Evolutionary conservation across 2,329 filamentous ascomycete species (phyloP).

Genomic region (Trichoderma sp.): DNA sequence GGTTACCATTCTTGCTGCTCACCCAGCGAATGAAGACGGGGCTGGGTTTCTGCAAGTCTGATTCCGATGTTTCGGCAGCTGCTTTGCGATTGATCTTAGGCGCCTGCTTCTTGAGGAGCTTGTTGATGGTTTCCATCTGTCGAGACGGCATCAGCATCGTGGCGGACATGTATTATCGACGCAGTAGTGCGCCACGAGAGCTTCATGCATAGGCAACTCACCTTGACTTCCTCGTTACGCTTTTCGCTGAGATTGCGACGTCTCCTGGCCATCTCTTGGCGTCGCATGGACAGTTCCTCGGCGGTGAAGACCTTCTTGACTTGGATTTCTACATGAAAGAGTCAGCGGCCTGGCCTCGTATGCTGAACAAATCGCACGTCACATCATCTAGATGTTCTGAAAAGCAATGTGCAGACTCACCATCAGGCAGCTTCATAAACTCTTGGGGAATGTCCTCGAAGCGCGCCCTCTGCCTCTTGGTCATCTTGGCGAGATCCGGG

Average conservation of each 20-base stretch:
- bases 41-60: conserved; percentile 53
- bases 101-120: conserved; percentile 82
- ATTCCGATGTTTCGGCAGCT: conserved; percentile 54
- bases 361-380: not conserved
- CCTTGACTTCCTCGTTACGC: conserved; percentile 66
- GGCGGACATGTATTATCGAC: not conserved
- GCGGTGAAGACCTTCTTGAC: conserved; percentile 64
- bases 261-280: conserved; percentile 63
- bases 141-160: conserved; percentile 18
- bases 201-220: conserved; percentile 35
- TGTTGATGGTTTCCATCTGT: conserved; percentile 89
- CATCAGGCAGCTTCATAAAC: conserved; percentile 63
- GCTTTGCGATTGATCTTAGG: conserved; percentile 68
- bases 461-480: conserved; percentile 60
- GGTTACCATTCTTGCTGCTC: conserved; percentile 65
- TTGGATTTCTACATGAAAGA: conserved; percentile 57
- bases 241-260: conserved; percentile 66
- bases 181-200: not conserved
- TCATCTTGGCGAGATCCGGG: conserved; percentile 62
- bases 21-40: conserved; percentile 71
- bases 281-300: conserved; percentile 63
- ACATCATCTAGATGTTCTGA: not conserved
- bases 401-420: conserved; percentile 41
- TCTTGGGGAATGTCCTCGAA: conserved; percentile 59
- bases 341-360: not conserved